Conservation (phyloP, 441 rosid genomes). For the Bocquillonia castaneifolia region DNA sequence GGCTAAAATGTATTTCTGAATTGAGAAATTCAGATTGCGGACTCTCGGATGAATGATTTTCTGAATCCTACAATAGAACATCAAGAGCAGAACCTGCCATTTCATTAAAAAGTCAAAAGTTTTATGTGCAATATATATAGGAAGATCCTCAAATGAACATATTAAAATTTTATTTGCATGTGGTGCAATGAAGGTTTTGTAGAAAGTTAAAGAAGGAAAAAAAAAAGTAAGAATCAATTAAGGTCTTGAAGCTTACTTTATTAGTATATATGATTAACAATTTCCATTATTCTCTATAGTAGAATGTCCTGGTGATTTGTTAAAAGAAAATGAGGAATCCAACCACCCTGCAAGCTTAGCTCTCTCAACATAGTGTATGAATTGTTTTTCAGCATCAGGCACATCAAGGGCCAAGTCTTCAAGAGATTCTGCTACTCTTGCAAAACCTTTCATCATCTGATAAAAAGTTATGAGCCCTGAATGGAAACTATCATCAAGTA, state of each 20-base stretch:
- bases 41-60: too few relatives aligned
- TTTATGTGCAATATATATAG: neutral
- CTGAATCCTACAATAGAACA: neutral
- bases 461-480: constrained; percentile 68
- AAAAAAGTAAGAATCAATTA: neutral
- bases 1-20: too few relatives aligned
- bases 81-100: constrained; percentile 2
- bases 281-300: constrained; percentile 43
- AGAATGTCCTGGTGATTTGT: constrained; percentile 22
- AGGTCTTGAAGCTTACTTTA: too few relatives aligned
- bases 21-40: too few relatives aligned
- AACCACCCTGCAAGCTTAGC: constrained; percentile 66
- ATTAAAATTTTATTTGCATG: too few relatives aligned
- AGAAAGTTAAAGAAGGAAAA: neutral
- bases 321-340: constrained; percentile 45
- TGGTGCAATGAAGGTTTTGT: too few relatives aligned
- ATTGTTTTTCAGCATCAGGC: constrained; percentile 63
- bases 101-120: neutral
- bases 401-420: constrained; percentile 79
- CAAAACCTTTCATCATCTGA: constrained; percentile 78
- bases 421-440: constrained; percentile 56
- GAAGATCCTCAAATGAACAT: neutral
- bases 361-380: constrained; percentile 38
- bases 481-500: constrained; percentile 50
- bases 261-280: constrained; percentile 2